Conservation (phyloP, 176 grass and related monocot genomes). For the Oryza nivara region DNA sequence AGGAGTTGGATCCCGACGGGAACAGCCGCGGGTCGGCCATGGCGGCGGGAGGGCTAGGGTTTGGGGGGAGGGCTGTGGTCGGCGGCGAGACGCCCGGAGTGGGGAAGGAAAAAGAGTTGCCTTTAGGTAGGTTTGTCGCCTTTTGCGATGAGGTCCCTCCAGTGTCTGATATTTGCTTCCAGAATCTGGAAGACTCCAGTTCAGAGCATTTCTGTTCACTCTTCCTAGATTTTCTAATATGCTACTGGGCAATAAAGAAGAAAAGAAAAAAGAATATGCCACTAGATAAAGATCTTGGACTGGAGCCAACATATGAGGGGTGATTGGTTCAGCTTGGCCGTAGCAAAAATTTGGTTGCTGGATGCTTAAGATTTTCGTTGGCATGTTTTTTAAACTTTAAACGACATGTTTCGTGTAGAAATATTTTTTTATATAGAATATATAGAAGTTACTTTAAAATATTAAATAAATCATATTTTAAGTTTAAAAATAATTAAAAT, state of each 20-base stretch:
- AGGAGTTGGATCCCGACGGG: conserved; percentile 32
- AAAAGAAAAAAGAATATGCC: background rate
- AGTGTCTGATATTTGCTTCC: conserved; percentile 15
- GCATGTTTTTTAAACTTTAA: too few relatives aligned
- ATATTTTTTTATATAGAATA: too few relatives aligned
- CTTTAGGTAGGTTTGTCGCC: conserved; percentile 1
- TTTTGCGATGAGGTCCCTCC: conserved; percentile 22
- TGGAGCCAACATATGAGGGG: too few relatives aligned
- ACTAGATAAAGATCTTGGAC: background rate
- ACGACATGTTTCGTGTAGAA: too few relatives aligned
- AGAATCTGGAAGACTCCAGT: background rate
- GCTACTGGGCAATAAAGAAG: background rate
- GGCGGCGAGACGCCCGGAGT: conserved; percentile 11
- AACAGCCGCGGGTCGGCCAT: conserved; percentile 75
- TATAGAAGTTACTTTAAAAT: too few relatives aligned
- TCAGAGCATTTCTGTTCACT: background rate
- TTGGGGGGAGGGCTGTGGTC: conserved; percentile 19
- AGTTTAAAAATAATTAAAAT: too few relatives aligned
- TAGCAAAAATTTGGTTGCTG: too few relatives aligned
- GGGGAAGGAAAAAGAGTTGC: background rate
- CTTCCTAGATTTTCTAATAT: background rate
- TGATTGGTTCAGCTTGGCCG: too few relatives aligned
- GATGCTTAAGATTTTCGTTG: too few relatives aligned
- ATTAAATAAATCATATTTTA: too few relatives aligned
- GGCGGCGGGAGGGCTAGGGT: conserved; percentile 45